Evolutionary conservation across 371 early-diverging fungal genomes (phyloP).

Genomic region (Chytridium lagenaria): DNA sequence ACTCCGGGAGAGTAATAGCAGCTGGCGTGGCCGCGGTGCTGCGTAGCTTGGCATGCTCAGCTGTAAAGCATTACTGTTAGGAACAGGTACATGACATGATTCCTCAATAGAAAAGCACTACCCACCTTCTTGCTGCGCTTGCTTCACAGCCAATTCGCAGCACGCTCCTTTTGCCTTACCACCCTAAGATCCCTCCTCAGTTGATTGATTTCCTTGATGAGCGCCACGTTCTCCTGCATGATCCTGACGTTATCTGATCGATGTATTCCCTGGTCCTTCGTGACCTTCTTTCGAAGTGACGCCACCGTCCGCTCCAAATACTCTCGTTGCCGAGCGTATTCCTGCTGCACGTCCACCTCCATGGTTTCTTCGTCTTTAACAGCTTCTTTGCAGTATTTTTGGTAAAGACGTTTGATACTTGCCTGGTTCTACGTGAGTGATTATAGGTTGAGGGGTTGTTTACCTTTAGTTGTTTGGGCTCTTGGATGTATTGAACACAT

Average conservation of each 20-base stretch:
- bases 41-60: no score
- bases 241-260: constrained; percentile 56
- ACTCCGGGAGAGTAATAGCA: no score
- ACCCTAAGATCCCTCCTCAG: constrained; percentile 51
- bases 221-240: constrained; percentile 60
- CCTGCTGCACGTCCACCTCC: constrained; percentile 56
- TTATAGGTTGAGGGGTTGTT: neutral
- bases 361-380: constrained; percentile 40
- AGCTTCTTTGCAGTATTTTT: constrained; percentile 58
- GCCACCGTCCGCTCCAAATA: constrained; percentile 60
- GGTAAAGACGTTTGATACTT: constrained; percentile 52
- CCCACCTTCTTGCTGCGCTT: constrained; percentile 17
- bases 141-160: constrained; percentile 44
- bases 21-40: no score
- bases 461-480: constrained; percentile 59
- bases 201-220: constrained; percentile 62
- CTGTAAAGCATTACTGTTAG: no score
- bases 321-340: constrained; percentile 58
- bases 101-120: neutral
- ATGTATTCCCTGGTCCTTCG: constrained; percentile 57
- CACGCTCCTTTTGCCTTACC: constrained; percentile 47
- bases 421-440: constrained; percentile 32
- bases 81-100: no score
- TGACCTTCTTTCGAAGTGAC: constrained; percentile 51
- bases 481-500: constrained; percentile 54